Evolutionary conservation across 768 basidiomycete genomes (phyloP).

Genomic region (Candolleomyces eurysporus): DNA sequence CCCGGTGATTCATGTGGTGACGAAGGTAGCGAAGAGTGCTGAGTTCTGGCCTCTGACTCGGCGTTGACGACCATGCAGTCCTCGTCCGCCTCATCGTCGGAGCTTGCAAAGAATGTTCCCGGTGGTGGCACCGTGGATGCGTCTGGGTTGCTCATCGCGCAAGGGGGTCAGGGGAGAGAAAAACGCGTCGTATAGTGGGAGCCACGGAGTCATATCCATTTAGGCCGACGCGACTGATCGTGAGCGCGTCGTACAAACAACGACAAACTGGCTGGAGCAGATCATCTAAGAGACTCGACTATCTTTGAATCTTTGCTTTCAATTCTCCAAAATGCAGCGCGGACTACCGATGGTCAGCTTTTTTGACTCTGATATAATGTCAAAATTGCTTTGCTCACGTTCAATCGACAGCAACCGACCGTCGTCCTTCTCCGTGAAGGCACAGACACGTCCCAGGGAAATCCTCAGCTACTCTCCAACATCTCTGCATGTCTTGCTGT

Average conservation of each 20-base stretch:
- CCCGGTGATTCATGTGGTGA: too few species aligned
- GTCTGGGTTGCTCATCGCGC: constrained; percentile 24
- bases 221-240: constrained; percentile 20
- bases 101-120: constrained; percentile 58
- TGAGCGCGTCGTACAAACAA: constrained; percentile 39
- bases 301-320: constrained; percentile 20
- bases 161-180: constrained; percentile 5
- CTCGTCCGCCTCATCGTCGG: constrained; percentile 39
- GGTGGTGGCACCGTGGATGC: constrained; percentile 29
- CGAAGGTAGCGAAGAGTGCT: constrained; percentile 10
- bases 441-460: constrained; percentile 95
- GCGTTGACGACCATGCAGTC: constrained; percentile 6
- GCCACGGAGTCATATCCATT: constrained; percentile 9
- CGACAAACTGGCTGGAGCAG: constrained; percentile 19
- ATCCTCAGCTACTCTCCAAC: constrained; percentile 88
- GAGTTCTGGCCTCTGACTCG: not conserved
- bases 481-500: constrained; percentile 96
- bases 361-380: not conserved
- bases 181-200: constrained; percentile 19
- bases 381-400: constrained; percentile 7
- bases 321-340: constrained; percentile 70
- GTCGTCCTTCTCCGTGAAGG: constrained; percentile 96
- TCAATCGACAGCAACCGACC: constrained; percentile 79
- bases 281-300: constrained; percentile 14
- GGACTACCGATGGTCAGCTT: constrained; percentile 68